phyloP scores from a whole-genome alignment of 1,139 yeast species.

The Yueomyces sp. region DNA sequence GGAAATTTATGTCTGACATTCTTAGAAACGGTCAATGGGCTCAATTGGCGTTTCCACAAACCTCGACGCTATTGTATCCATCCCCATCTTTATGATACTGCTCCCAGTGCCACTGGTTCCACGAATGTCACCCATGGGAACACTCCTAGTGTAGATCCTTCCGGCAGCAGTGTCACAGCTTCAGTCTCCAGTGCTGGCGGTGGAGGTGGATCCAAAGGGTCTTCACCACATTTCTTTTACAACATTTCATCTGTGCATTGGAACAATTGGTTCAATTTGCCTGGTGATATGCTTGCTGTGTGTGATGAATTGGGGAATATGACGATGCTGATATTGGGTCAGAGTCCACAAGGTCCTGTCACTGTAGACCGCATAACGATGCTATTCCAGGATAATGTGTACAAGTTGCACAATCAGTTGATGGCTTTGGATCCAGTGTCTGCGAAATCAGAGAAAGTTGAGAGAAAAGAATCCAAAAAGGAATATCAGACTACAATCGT shows the following conservation, averaged over 20 bases:
- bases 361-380: slow-evolving; percentile 23
- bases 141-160: slow-evolving; percentile 2
- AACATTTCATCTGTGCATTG: slow-evolving; percentile 21
- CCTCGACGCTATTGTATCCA: slow-evolving; percentile 22
- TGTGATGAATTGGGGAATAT: slow-evolving; percentile 25
- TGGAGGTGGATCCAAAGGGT: slow-evolving; percentile 1
- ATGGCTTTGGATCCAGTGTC: slow-evolving; percentile 13
- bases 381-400: slow-evolving; percentile 24
- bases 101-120: slow-evolving; percentile 1
- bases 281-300: slow-evolving; percentile 25
- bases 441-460: slow-evolving; percentile 8
- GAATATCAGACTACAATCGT: slow-evolving; percentile 21
- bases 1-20: slow-evolving; percentile 23
- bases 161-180: not conserved
- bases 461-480: slow-evolving; percentile 21
- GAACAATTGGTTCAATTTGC: slow-evolving; percentile 24
- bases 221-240: slow-evolving; percentile 13
- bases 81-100: slow-evolving; percentile 20
- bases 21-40: slow-evolving; percentile 24
- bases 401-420: slow-evolving; percentile 21
- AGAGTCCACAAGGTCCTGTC: slow-evolving; percentile 22
- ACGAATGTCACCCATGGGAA: slow-evolving; percentile 6
- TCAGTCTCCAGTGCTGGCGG: not conserved
- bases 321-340: slow-evolving; percentile 24
- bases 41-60: slow-evolving; percentile 25